Conservation (phyloP, 345 rosid genomes). For the Pelargonium nanum region DNA sequence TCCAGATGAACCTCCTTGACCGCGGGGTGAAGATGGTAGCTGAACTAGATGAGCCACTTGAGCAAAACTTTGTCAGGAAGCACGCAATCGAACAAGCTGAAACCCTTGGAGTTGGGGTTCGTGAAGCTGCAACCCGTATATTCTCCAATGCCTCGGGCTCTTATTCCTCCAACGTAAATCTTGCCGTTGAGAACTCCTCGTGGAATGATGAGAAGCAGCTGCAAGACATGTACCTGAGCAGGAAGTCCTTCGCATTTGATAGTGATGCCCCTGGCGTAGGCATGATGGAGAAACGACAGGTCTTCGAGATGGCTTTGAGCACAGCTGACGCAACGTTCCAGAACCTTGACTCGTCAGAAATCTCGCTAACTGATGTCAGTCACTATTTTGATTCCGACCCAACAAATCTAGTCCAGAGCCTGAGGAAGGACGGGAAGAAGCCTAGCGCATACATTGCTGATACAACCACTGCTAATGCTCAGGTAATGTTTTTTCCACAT, state of each 20-base stretch:
- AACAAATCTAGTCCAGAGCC: constrained; percentile 79
- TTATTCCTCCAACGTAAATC: constrained; percentile 83
- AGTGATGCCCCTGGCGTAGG: constrained; percentile 91
- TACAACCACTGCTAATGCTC: constrained; percentile 95
- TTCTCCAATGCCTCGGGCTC: constrained; percentile 98
- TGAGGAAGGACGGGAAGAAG: constrained; percentile 86
- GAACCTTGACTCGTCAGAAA: constrained; percentile 93
- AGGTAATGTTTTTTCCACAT: constrained; percentile 36
- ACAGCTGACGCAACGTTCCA: constrained; percentile 98
- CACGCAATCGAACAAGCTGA: constrained; percentile 87
- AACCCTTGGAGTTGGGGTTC: constrained; percentile 60
- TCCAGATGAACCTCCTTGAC: constrained; percentile 93
- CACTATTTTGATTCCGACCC: constrained; percentile 98
- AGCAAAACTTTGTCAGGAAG: constrained; percentile 77
- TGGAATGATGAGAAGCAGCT: constrained; percentile 99
- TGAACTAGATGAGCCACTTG: constrained; percentile 84
- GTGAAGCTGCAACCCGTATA: constrained; percentile 92
- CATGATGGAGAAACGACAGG: constrained; percentile 80
- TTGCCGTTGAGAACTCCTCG: constrained; percentile 93
- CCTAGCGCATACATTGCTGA: constrained; percentile 91
- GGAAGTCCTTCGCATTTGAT: constrained; percentile 94
- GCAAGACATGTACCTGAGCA: constrained; percentile 97
- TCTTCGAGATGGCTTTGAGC: constrained; percentile 90
- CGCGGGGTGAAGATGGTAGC: constrained; percentile 98
- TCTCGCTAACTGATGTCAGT: constrained; percentile 92